phyloP scores from a whole-genome alignment of 1,284 basidiomycete species.

The Pseudozyma flocculosa region DNA sequence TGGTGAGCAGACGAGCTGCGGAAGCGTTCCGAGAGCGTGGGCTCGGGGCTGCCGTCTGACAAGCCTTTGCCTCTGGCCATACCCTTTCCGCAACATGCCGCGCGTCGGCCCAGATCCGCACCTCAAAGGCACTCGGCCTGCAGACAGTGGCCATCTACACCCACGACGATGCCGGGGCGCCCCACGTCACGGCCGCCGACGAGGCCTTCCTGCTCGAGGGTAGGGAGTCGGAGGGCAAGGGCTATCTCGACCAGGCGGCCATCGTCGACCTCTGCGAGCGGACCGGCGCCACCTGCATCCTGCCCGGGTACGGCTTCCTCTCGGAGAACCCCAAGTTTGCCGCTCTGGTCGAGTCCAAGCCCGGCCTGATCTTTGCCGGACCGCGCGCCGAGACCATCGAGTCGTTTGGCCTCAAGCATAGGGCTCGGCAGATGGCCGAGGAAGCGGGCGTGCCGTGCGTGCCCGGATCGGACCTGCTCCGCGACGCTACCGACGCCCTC shows the following conservation, averaged over 20 bases:
- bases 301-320: slow-evolving; percentile 71
- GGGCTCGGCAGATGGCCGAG: slow-evolving; percentile 64
- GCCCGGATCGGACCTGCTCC: slow-evolving; percentile 62
- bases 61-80: no score
- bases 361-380: slow-evolving; percentile 67
- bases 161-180: slow-evolving; percentile 63
- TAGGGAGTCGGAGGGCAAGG: slow-evolving; percentile 61
- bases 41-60: no score
- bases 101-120: slow-evolving; percentile 59
- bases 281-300: slow-evolving; percentile 57
- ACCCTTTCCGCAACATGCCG: no score
- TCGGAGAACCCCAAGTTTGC: slow-evolving; percentile 61
- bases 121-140: slow-evolving; percentile 63
- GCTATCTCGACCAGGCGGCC: slow-evolving; percentile 20
- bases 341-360: slow-evolving; percentile 59
- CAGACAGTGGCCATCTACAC: slow-evolving; percentile 66
- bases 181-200: slow-evolving; percentile 57
- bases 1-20: slow-evolving; percentile 53
- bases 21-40: no score
- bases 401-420: slow-evolving; percentile 68
- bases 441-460: slow-evolving; percentile 65
- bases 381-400: slow-evolving; percentile 65
- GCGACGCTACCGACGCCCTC: slow-evolving; percentile 60
- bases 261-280: slow-evolving; percentile 14
- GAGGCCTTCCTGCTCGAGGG: slow-evolving; percentile 10